Percentiles rank a stretch among this genome's conserved stretches.
phyloP scores from a whole-genome alignment of 352 stramenopile species.

The Ochromonadaceae sp. region DNA sequence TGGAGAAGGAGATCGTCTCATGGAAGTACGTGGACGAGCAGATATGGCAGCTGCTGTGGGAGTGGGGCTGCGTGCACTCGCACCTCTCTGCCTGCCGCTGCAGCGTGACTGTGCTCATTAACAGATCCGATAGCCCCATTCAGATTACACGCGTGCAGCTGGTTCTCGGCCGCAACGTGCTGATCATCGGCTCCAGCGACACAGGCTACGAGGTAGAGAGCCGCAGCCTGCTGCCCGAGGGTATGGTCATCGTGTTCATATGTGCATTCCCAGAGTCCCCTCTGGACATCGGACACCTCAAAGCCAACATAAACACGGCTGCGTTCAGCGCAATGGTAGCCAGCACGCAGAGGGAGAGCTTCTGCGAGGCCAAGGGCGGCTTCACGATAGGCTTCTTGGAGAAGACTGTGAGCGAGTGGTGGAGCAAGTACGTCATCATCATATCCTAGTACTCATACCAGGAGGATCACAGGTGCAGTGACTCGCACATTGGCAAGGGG shows the following conservation, averaged over 20 bases:
- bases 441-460: slow-evolving; percentile 22
- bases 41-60: slow-evolving; percentile 6
- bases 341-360: slow-evolving; percentile 20
- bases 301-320: slow-evolving; percentile 25
- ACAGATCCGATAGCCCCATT: not conserved
- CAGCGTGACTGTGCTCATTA: slow-evolving; percentile 2
- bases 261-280: too few species aligned
- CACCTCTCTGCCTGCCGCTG: not conserved
- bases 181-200: too few species aligned
- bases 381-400: slow-evolving; percentile 30
- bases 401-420: slow-evolving; percentile 29
- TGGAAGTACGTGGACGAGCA: slow-evolving; percentile 5
- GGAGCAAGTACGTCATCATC: slow-evolving; percentile 30
- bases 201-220: too few species aligned
- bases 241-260: too few species aligned
- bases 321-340: slow-evolving; percentile 30
- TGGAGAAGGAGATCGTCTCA: not conserved
- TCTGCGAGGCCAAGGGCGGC: slow-evolving; percentile 19
- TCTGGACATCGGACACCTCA: slow-evolving; percentile 20
- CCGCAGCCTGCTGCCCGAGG: too few species aligned
- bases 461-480: too few species aligned
- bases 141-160: slow-evolving; percentile 5
- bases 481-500: too few species aligned
- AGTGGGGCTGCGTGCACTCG: slow-evolving; percentile 9
- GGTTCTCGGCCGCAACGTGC: too few species aligned